Evolutionary conservation across 257 asterid species (phyloP).

Genomic region (Plantago ovata): DNA sequence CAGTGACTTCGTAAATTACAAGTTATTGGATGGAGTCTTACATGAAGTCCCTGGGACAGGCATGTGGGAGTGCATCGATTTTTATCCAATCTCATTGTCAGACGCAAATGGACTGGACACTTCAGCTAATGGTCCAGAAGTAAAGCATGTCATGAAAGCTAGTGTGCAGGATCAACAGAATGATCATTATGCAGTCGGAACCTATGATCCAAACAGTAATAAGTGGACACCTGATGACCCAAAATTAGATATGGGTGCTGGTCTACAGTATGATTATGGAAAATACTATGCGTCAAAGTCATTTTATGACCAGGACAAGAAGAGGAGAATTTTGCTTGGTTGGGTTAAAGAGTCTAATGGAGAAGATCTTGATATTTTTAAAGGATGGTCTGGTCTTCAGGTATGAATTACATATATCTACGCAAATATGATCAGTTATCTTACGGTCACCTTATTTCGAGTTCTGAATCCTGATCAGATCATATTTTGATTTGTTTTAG

Average conservation of each 20-base stretch:
- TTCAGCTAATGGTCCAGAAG: constrained; percentile 22
- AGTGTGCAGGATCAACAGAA: constrained; percentile 17
- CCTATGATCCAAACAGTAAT: constrained; percentile 23
- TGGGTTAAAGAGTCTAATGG: constrained; percentile 38
- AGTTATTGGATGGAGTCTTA: constrained; percentile 15
- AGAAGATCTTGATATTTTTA: constrained; percentile 10
- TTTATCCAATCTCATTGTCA: constrained; percentile 23
- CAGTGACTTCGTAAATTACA: constrained; percentile 31
- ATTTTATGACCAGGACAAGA: constrained; percentile 24
- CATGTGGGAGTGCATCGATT: constrained; percentile 52
- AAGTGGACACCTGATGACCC: constrained; percentile 25
- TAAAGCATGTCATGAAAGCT: constrained; percentile 35
- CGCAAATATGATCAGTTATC: no score
- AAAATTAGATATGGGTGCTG: constrained; percentile 24
- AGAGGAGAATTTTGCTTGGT: constrained; percentile 42
- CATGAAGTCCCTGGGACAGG: constrained; percentile 31
- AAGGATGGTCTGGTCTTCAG: constrained; percentile 42
- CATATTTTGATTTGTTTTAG: no score
- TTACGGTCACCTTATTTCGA: neutral
- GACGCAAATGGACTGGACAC: constrained; percentile 28
- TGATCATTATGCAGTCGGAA: constrained; percentile 30
- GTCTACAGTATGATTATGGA: constrained; percentile 39
- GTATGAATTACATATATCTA: constrained; percentile 7
- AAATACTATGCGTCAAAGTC: constrained; percentile 37
- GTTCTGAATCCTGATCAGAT: no score